Conservation (phyloP, 1,284 basidiomycete genomes). For the Cryptococcus wingfieldii region DNA sequence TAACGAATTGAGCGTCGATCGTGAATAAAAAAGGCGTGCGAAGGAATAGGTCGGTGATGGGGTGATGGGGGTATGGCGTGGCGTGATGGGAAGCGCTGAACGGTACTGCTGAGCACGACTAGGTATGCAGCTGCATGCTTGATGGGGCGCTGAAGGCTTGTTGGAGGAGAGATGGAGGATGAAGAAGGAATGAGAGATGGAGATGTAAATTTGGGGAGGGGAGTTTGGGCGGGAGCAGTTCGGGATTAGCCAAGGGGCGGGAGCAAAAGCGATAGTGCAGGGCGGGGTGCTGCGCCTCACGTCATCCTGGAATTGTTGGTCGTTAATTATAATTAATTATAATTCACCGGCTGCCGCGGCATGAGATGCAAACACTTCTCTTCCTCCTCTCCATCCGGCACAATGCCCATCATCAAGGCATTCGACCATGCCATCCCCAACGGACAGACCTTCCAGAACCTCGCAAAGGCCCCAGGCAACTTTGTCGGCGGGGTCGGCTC, state of each 20-base stretch:
- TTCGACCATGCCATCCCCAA: slow-evolving; percentile 24
- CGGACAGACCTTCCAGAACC: slow-evolving; percentile 5
- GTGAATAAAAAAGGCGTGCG: slow-evolving; percentile 43
- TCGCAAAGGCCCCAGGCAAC: background rate
- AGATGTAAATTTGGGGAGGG: background rate
- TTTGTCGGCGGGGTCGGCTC: background rate
- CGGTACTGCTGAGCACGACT: background rate
- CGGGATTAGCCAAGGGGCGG: no score
- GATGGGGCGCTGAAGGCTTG: background rate
- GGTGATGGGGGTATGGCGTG: background rate
- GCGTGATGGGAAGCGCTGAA: background rate
- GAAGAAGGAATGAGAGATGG: background rate
- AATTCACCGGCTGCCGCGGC: background rate
- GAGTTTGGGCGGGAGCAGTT: background rate
- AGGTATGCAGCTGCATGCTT: background rate
- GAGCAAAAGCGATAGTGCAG: no score
- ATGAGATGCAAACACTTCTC: background rate
- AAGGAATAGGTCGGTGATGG: background rate
- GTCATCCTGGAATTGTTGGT: background rate
- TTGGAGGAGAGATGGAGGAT: background rate
- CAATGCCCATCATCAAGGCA: slow-evolving; percentile 19
- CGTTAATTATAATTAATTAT: no score
- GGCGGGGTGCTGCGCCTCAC: background rate
- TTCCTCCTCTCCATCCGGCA: background rate
- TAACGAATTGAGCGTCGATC: slow-evolving; percentile 39